phyloP scores from a whole-genome alignment of 306 rosid species.

The Quercus ilex region DNA sequence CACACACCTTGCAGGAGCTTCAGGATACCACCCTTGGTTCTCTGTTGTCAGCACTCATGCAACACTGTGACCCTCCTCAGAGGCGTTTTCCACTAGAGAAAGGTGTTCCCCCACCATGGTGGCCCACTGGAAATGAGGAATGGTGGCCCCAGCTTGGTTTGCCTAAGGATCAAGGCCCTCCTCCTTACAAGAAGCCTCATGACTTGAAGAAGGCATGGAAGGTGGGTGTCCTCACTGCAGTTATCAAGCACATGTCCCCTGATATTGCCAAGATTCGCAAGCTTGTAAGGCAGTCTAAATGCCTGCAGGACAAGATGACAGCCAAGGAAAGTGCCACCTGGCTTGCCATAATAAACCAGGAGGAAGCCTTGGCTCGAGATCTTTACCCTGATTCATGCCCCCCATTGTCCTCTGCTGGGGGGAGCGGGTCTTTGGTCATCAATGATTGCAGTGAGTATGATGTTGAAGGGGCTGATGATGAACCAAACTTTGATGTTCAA shows the following conservation, averaged over 20 bases:
- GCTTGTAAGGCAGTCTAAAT: slow-evolving; percentile 84
- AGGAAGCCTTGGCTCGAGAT: slow-evolving; percentile 67
- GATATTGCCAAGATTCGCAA: slow-evolving; percentile 79
- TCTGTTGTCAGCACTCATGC: slow-evolving; percentile 82
- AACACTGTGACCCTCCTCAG: slow-evolving; percentile 93
- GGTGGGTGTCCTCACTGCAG: slow-evolving; percentile 77
- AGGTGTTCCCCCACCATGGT: slow-evolving; percentile 88
- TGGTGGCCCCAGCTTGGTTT: slow-evolving; percentile 88
- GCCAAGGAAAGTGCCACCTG: slow-evolving; percentile 90
- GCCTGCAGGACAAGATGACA: slow-evolving; percentile 90
- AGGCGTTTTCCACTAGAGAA: slow-evolving; percentile 79
- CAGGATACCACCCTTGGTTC: slow-evolving; percentile 89
- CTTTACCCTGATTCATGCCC: slow-evolving; percentile 61
- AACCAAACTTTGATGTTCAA: slow-evolving; percentile 47
- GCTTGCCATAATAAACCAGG: slow-evolving; percentile 84
- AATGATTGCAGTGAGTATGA: slow-evolving; percentile 70
- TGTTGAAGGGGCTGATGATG: slow-evolving; percentile 71
- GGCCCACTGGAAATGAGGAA: slow-evolving; percentile 78
- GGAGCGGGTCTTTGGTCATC: slow-evolving; percentile 54
- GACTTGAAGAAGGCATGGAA: slow-evolving; percentile 92
- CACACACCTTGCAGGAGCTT: slow-evolving; percentile 76
- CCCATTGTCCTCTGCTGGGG: slow-evolving; percentile 45
- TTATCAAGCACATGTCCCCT: slow-evolving; percentile 90
- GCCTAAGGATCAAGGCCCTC: slow-evolving; percentile 73
- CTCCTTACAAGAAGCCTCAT: slow-evolving; percentile 94